These are phyloP conservation scores for Colletotrichum sp. DNA, from an alignment of 2,329 filamentous ascomycete species.

Conservation along the genomic window DNA sequence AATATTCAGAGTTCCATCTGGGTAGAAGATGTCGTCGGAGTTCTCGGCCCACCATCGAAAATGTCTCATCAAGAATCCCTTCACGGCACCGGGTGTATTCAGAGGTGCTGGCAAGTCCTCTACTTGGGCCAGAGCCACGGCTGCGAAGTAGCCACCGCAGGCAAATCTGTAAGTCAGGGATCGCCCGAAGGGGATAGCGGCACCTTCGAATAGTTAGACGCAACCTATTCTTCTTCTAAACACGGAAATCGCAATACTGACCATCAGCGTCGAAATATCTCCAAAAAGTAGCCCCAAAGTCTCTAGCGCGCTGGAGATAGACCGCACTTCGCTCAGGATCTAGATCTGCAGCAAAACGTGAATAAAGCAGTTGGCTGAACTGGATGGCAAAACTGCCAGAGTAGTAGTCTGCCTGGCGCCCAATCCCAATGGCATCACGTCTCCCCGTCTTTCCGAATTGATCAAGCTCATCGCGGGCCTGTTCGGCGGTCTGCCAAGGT, in stretches of 20 bases:
- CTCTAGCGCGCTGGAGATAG: slow-evolving; percentile 42
- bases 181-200: slow-evolving; percentile 57
- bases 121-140: slow-evolving; percentile 46
- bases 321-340: slow-evolving; percentile 40
- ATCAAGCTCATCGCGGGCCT: slow-evolving; percentile 18
- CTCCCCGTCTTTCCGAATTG: slow-evolving; percentile 22
- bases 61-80: slow-evolving; percentile 55
- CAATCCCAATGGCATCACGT: slow-evolving; percentile 25
- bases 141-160: slow-evolving; percentile 53
- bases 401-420: slow-evolving; percentile 55
- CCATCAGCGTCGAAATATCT: slow-evolving; percentile 52
- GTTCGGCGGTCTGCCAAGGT: slow-evolving; percentile 37
- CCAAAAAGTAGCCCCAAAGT: slow-evolving; percentile 49
- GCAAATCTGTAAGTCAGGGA: slow-evolving; percentile 58
- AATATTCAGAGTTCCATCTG: slow-evolving; percentile 55
- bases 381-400: slow-evolving; percentile 60
- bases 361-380: slow-evolving; percentile 53
- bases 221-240: background rate
- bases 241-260: slow-evolving; percentile 19
- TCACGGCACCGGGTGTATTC: slow-evolving; percentile 42
- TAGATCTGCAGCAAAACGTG: slow-evolving; percentile 44
- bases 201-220: slow-evolving; percentile 36
- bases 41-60: slow-evolving; percentile 53
- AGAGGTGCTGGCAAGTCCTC: slow-evolving; percentile 40
- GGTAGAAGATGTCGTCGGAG: slow-evolving; percentile 48